Percentiles rank a stretch among this genome's conserved stretches.
These are phyloP conservation scores for Wickerhamiella infanticola DNA, from an alignment of 1,139 yeast species.

Conservation along the genomic window DNA sequence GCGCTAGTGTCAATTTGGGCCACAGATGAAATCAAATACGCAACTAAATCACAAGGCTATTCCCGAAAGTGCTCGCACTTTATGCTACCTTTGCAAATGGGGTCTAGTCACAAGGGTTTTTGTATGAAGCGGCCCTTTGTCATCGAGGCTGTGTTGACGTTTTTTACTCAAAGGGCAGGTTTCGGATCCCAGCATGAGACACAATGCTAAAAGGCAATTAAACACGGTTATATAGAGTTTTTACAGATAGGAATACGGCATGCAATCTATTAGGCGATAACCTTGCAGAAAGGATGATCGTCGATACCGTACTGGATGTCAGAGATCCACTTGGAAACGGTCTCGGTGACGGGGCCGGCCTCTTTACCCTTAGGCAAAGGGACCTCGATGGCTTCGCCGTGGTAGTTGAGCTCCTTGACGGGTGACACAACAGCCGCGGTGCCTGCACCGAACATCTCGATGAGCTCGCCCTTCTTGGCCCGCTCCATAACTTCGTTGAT, in stretches of 20 bases:
- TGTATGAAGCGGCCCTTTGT: no score
- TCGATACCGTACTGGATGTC: slow-evolving; percentile 79
- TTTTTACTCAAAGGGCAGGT: no score
- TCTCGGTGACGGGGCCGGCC: slow-evolving; percentile 61
- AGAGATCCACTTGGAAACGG: slow-evolving; percentile 69
- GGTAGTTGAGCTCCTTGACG: slow-evolving; percentile 71
- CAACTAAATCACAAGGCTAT: no score
- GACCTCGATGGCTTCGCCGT: slow-evolving; percentile 51
- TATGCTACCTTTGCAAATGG: no score
- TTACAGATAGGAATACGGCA: neutral
- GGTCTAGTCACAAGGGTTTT: no score
- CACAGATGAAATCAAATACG: no score
- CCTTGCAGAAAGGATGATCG: slow-evolving; percentile 29
- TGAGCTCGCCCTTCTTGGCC: slow-evolving; percentile 62
- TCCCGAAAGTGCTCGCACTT: no score
- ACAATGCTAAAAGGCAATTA: no score
- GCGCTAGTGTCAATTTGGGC: neutral
- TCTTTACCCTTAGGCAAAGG: slow-evolving; percentile 69
- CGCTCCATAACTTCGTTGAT: slow-evolving; percentile 67
- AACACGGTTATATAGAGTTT: no score
- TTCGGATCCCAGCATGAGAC: no score
- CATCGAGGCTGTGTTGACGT: no score
- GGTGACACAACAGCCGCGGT: slow-evolving; percentile 97
- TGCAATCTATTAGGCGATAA: neutral
- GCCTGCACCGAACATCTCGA: slow-evolving; percentile 95